These are phyloP conservation scores for Thelonectria rubi DNA, from an alignment of 2,329 filamentous ascomycete genomes.

Conservation along the genomic window DNA sequence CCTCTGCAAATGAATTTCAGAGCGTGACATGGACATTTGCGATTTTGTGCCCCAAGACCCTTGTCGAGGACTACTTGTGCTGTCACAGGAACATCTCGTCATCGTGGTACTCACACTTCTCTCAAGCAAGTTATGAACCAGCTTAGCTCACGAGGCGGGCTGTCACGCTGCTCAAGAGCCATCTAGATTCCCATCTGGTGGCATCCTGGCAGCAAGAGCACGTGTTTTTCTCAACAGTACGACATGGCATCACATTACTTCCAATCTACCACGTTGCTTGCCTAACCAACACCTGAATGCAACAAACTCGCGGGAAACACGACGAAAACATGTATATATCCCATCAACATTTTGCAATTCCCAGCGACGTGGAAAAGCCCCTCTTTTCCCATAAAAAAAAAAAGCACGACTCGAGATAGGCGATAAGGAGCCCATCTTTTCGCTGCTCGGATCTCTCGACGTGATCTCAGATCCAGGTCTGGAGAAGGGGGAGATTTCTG, in stretches of 20 bases:
- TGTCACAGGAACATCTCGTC: too few relatives aligned
- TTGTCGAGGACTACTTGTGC: too few relatives aligned
- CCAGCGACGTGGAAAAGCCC: conserved; percentile 10
- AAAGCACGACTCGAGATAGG: conserved; percentile 20
- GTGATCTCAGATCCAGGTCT: conserved; percentile 19
- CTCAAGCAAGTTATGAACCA: too few relatives aligned
- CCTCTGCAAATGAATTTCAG: too few relatives aligned
- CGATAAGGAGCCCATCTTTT: conserved; percentile 22
- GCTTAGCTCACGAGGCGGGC: too few relatives aligned
- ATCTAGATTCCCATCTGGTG: too few relatives aligned
- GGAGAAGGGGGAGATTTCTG: conserved; percentile 6
- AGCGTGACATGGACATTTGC: too few relatives aligned
- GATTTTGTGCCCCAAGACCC: too few relatives aligned
- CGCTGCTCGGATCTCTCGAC: conserved; percentile 23
- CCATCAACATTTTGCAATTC: neutral
- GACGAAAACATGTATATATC: neutral
- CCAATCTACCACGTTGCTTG: neutral
- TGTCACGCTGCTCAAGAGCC: too few relatives aligned
- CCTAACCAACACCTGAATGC: neutral
- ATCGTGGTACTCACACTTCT: too few relatives aligned
- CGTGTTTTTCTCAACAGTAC: too few relatives aligned
- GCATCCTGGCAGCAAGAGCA: too few relatives aligned
- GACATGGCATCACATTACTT: neutral
- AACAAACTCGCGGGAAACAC: neutral
- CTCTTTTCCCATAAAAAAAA: conserved; percentile 5